Base-by-base conservation (phyloP, 345 rosid species). In the Arabis hirsuta region DNA sequence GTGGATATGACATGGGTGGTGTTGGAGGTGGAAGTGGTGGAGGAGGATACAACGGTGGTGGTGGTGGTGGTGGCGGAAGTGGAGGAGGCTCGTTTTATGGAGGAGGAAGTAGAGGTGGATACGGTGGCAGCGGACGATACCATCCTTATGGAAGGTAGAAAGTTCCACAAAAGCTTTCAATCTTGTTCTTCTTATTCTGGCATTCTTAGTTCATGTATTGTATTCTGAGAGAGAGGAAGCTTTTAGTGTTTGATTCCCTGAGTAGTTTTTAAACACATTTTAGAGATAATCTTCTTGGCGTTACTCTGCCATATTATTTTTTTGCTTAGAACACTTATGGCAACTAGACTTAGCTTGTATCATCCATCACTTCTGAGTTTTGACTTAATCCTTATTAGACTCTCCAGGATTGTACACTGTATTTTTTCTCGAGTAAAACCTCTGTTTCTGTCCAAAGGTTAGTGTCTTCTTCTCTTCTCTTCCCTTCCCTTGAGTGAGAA, bases 131-230 rank as follows among this genome's bases (percentile, higher is more conserved):
- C 6, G 82, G 91, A 48, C 79, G 98, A 55, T 93, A 93, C 59
- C 98, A 93, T 72, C 98, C 98, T 7, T 93, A 93, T 12, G 89
- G 88, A 62, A 87, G 97, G 82, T 92, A 88, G 82, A 83, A 73
- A 44, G 51, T 36, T 63, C 2, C 10, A 59, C 43, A 32, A 36
- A 67, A 58, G 68, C 62, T 74, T 36, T 34, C 22, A 52, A 12
- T 47, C 71, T 34, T 67, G 31, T 58, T 61, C 43, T 58, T 48
- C 14, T 32, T 9, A 0, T 16, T 55, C 1, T 47, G 19, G 26
- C 60, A 10, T 58, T 60, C 59, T 36, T 55, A 63, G 71, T 55
- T 55, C 60, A 72, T 22, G 14, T 46, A 66, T 34, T 73, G 78
- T 73, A 73, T 48, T 59, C 31, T 31, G 78, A 47, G 77, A 73